Evolutionary conservation across 2,329 filamentous ascomycete species (phyloP), one percentile per base, ranked within the genome.

Genomic region (Fusarium protoensiforme): DNA sequence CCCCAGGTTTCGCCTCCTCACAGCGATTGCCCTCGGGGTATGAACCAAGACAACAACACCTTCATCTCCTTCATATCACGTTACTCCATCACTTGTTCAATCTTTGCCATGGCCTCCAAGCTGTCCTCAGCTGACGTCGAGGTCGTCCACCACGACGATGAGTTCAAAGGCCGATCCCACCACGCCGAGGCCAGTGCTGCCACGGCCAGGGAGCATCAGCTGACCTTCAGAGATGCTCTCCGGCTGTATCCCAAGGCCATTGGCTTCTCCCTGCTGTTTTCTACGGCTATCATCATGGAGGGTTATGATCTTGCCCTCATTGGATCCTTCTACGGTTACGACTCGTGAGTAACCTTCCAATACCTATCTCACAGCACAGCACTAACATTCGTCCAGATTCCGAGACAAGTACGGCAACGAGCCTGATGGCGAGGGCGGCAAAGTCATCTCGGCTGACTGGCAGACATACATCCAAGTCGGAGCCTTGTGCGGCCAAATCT

Each of bases 401-500:
- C 86, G 86, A 68, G 76, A 81, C 67, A 88, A 88, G 77, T 89
- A 87, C 75, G 87, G 87, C 61, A 70, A 77, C 31, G 61, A 77
- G 33, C 35, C 65, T 18, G 66, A 72, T 41, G 57, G 53, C 11
- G 57, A 75, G 18, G 75, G 75, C 3, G 69, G 69, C 8, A 70
- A 58, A 41, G 67, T 77, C 18, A 66, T 77, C 29, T 77, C 75
- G 5, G 75, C 75, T 2, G 61, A 77, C 16, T 77, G 75, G 75
- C 75, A 77, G 81, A 85, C 69, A 77, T 82, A 73, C 75, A 84
- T 65, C 67, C 81, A 53, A 78, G 83, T 64, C 82, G 83, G 69
- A 76, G 75, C 65, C 83, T 86, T 67, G 85, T 87, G 75, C 24
- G 91, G 91, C n/a, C 88, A 91, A 76, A 88, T 93, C 56, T 83